Conservation (phyloP, 257 asterid species). For the Solanum dulcamara region DNA sequence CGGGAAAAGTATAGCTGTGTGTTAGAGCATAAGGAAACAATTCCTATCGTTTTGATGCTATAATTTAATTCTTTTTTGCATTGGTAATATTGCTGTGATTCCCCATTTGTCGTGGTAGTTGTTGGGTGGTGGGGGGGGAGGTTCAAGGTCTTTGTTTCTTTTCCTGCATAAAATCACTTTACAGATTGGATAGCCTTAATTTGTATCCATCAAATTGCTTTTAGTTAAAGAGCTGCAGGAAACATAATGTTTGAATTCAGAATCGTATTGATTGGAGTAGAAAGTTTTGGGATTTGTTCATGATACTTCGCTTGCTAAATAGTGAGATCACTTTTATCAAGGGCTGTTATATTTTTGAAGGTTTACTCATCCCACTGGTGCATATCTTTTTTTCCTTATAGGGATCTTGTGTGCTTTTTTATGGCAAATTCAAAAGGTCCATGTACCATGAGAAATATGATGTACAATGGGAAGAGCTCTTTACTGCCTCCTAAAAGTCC, state of each 20-base stretch:
- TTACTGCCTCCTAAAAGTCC: constrained; percentile 91
- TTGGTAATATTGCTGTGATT: neutral
- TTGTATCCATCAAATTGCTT: neutral
- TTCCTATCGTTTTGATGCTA: neutral
- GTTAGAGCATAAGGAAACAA: neutral
- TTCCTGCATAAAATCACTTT: neutral
- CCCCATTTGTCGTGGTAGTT: neutral
- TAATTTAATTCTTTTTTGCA: neutral
- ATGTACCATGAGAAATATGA: constrained; percentile 50
- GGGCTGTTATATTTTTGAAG: neutral
- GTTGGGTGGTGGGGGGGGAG: neutral
- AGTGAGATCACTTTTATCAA: neutral
- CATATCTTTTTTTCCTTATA: neutral
- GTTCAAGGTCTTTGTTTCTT: neutral
- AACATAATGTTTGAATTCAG: neutral
- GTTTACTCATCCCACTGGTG: neutral
- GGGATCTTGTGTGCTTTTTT: constrained; percentile 34
- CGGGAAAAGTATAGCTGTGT: neutral
- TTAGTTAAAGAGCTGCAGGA: neutral
- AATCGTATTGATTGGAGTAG: neutral
- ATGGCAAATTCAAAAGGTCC: constrained; percentile 82
- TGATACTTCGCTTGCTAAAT: neutral
- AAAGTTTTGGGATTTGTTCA: neutral
- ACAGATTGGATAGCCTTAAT: neutral
- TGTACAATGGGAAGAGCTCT: constrained; percentile 52